Evolutionary conservation across 1,284 basidiomycete genomes (phyloP).

Genomic region (Cystobasidium sp.): DNA sequence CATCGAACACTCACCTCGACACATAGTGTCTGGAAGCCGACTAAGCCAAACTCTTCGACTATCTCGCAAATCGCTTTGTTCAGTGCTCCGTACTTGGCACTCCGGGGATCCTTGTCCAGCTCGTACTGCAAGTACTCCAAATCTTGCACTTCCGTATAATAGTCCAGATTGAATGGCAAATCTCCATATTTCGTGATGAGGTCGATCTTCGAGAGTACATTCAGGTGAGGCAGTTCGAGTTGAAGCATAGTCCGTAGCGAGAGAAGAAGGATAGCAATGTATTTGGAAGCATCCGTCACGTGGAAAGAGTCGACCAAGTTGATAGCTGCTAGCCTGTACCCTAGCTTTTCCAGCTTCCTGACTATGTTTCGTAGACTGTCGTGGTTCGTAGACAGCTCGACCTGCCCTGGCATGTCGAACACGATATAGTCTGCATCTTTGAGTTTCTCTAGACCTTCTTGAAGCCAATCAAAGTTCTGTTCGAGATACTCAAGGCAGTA

Average conservation of each 20-base stretch:
- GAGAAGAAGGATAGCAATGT: constrained; percentile 87
- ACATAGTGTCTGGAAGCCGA: constrained; percentile 95
- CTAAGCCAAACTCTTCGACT: constrained; percentile 91
- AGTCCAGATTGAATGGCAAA: constrained; percentile 94
- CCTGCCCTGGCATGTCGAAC: constrained; percentile 96
- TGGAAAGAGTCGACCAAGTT: constrained; percentile 97
- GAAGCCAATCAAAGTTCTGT: constrained; percentile 92
- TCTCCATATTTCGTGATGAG: constrained; percentile 84
- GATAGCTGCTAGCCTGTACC: constrained; percentile 88
- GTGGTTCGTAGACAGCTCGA: constrained; percentile 96
- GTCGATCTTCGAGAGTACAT: constrained; percentile 96
- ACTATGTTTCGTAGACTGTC: constrained; percentile 80
- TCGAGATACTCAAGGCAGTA: constrained; percentile 99
- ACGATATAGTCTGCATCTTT: constrained; percentile 75
- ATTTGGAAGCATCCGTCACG: constrained; percentile 93
- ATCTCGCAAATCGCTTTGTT: constrained; percentile 89
- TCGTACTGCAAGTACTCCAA: constrained; percentile 82
- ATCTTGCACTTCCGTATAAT: constrained; percentile 98
- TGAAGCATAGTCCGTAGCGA: constrained; percentile 97
- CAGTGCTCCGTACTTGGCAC: constrained; percentile 66
- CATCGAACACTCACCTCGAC: constrained; percentile 71
- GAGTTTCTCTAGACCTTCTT: constrained; percentile 64
- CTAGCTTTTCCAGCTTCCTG: constrained; percentile 71
- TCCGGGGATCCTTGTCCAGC: constrained; percentile 65
- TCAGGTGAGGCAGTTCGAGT: constrained; percentile 94